Base-by-base conservation (phyloP, 2,329 filamentous ascomycete genomes). In the Reticulascus tulasneorum region DNA sequence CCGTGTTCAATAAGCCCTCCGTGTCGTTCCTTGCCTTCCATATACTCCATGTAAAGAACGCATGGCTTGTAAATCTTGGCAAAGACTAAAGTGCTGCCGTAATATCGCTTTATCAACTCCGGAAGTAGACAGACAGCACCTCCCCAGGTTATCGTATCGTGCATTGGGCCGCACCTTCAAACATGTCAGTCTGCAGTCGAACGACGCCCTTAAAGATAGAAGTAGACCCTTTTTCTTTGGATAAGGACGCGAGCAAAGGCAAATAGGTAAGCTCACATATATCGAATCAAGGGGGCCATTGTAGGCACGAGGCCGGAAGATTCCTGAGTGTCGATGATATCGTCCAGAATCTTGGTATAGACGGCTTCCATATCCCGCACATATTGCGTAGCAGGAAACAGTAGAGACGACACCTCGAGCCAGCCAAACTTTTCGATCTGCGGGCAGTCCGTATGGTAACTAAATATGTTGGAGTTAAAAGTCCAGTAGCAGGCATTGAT, bases 361-460 rank as follows among this genome's bases (percentile, higher is more conserved):
- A 71, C 48, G 1, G 60, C 53, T 37, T 71, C 67, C 54, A 69
- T 66, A 29, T 69, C 64, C 7, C 63, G 59, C 16, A 68, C 58
- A 33, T 69, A 69, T 35, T 69, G 66, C 1, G 65, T 67, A 0
- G 63, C 59, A 0, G 65, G 63, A 11, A 62, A 60, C 6, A 70
- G 62, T 9, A 71, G 51, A 34, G 64, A 60, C 2, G 66, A 67
- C 6, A 69, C 66, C 46, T 71, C 67, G 0, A 69, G 56, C 66
- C 67, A 70, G 1, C 63, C 66, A 26, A 70, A 70, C 39, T 71
- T 70, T 44, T 70, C 63, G 22, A 67, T 64, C 42, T 66, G 63
- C 6, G 62, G 63, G 37, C 64, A 67, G 44, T 71, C 66, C 3
- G 67, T 70, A 40, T 70, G 67, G 46, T 69, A 70, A 35, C 62